Evolutionary conservation across 441 rosid species (phyloP), one percentile per base, ranked within the genome.

Genomic region (Sinapis alba): DNA sequence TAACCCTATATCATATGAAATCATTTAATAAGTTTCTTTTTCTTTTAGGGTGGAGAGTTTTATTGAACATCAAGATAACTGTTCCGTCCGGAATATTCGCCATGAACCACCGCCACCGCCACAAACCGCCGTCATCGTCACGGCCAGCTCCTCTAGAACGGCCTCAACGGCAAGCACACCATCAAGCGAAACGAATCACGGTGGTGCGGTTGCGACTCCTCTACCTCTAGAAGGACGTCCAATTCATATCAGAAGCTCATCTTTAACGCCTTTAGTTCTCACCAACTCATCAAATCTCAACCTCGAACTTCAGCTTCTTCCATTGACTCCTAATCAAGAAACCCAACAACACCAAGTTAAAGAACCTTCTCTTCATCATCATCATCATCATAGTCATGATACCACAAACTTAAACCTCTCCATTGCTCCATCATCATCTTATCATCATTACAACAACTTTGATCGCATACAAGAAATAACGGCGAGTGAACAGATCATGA

Each of bases 61-160:
- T 80, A 94, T 94, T n/a, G 99, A 95, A 56, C 99, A 95, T 78
- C 99, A 95, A 84, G 99, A 92, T 72, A 84, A 80, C 51, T 95
- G 99, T 64, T 84, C 83, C 8, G 80, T 85, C 71, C 86, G 90
- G 43, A 81, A 81, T 58, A 76, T 79, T 63, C 68, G 50, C 76
- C 77, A 59, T 62, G 81, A 72, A 78, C 74, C 53, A 13, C 92
- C 86, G 36, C 87, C 77, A 21, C 82, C 76, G 15, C 80, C 74
- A 18, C 88, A 81, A 45, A 69, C 73, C 79, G 9, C 60, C 66
- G 68, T 85, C 76, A 58, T 53, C 0, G 41, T 28, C 69, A 85
- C 86, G 27, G 87, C 89, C 27, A 88, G 94, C 62, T 89, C 92
- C 7, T 90, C 99, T n/a, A 83, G 96, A 79, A 86, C 98, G 0